phyloP scores from a whole-genome alignment of 768 basidiomycete genomes.

The Mrakia frigida region DNA sequence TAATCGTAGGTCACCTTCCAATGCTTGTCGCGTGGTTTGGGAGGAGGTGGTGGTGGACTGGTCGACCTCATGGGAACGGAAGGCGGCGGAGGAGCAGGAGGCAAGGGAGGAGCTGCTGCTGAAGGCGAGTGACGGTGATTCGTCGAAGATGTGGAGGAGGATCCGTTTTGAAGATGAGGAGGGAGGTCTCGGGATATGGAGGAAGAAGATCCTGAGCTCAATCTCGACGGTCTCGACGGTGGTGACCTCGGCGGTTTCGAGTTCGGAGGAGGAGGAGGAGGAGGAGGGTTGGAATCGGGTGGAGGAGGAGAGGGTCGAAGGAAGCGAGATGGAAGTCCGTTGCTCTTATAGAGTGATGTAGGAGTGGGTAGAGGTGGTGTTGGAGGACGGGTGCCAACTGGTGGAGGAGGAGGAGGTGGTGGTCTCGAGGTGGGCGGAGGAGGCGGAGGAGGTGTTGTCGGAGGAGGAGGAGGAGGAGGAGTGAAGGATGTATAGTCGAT shows the following conservation, averaged over 20 bases:
- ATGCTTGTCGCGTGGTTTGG: not conserved
- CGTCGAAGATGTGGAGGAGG: not conserved
- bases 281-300: not conserved
- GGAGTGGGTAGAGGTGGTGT: not conserved
- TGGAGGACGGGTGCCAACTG: not conserved
- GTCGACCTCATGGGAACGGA: not conserved
- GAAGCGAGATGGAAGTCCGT: not conserved
- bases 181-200: not conserved
- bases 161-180: not conserved
- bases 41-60: not conserved
- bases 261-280: not conserved
- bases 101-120: not conserved
- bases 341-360: not conserved
- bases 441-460: not conserved
- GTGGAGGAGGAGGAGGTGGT: constrained; percentile 1
- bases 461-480: not conserved
- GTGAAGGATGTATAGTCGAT: not conserved
- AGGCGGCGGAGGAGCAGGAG: not conserved
- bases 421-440: not conserved
- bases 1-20: constrained; percentile 9
- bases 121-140: not conserved
- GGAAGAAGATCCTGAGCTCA: not conserved
- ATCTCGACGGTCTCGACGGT: not conserved
- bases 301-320: constrained; percentile 10
- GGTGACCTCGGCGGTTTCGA: not conserved